phyloP scores from a whole-genome alignment of 768 basidiomycete species.

The Mycena leptocephala region DNA sequence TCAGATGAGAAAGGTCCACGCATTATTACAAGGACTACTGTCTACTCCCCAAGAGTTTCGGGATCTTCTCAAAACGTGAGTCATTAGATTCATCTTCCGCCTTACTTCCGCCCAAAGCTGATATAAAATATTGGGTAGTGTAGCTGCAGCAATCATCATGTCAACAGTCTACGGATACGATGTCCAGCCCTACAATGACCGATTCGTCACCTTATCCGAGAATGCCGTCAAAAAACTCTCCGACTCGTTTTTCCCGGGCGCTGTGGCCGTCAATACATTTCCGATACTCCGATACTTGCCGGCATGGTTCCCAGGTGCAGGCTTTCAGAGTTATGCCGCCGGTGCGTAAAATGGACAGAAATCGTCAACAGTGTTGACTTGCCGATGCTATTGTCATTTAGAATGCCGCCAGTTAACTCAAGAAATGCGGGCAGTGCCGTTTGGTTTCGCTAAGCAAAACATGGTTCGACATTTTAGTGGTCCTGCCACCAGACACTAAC shows the following conservation, averaged over 20 bases:
- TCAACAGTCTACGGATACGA: constrained; percentile 53
- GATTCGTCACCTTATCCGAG: constrained; percentile 49
- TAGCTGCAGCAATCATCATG: constrained; percentile 50
- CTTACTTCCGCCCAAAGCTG: constrained; percentile 18
- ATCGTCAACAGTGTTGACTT: background rate
- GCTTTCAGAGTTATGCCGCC: constrained; percentile 43
- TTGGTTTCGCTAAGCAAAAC: constrained; percentile 20
- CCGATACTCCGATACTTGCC: constrained; percentile 48
- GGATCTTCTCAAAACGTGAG: constrained; percentile 32
- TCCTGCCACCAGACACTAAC: no score
- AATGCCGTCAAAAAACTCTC: constrained; percentile 47
- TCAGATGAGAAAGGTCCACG: constrained; percentile 42
- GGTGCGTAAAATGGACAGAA: background rate
- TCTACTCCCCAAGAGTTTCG: constrained; percentile 32
- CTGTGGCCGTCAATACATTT: constrained; percentile 47
- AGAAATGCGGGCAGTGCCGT: constrained; percentile 20
- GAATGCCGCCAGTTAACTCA: constrained; percentile 17
- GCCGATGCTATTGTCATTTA: background rate
- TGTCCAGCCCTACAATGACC: constrained; percentile 47
- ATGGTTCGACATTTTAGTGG: constrained; percentile 1
- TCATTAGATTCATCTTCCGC: background rate
- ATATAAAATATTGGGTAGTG: constrained; percentile 39
- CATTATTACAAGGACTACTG: constrained; percentile 37
- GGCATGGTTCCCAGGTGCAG: constrained; percentile 49
- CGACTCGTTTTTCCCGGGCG: constrained; percentile 47